A percentile compares a stretch with the other conserved stretches of the same genome.
These are phyloP conservation scores for Tritrichomonas foetus DNA, from an alignment of 208 protist genomes.

Conservation along the genomic window DNA sequence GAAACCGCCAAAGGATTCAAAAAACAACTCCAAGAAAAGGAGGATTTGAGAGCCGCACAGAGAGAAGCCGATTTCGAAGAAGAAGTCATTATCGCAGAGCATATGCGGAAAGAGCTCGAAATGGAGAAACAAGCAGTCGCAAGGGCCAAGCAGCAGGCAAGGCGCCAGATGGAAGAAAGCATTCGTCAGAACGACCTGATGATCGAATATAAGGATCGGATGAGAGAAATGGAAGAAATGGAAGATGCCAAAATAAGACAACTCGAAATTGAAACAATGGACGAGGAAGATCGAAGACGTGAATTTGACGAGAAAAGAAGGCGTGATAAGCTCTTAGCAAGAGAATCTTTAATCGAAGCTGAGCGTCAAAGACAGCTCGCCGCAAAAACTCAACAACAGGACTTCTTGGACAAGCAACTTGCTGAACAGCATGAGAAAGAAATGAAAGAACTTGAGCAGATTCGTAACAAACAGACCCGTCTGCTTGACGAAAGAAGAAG, in stretches of 20 bases:
- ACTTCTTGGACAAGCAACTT: not conserved
- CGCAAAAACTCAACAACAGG: not conserved
- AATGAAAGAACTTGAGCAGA: not conserved
- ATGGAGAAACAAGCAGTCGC: not conserved
- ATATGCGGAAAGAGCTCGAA: not conserved
- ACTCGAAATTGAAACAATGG: not conserved
- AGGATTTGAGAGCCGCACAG: not conserved
- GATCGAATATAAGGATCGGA: not conserved
- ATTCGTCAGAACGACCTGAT: not conserved
- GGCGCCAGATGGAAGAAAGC: not conserved
- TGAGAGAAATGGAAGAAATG: not conserved
- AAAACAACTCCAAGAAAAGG: not conserved
- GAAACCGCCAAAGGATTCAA: not conserved
- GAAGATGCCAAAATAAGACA: not conserved
- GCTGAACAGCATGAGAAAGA: not conserved
- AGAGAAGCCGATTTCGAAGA: not conserved
- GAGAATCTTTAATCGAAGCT: not conserved
- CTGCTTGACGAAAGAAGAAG: not conserved
- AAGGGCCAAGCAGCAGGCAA: not conserved
- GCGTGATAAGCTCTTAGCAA: not conserved
- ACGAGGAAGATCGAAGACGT: not conserved
- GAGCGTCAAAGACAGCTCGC: not conserved
- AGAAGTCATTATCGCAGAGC: not conserved
- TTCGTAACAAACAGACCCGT: not conserved
- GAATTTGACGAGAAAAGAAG: not conserved